phyloP scores from a whole-genome alignment of 352 stramenopile genomes.

The Peronospora belbahrii region DNA sequence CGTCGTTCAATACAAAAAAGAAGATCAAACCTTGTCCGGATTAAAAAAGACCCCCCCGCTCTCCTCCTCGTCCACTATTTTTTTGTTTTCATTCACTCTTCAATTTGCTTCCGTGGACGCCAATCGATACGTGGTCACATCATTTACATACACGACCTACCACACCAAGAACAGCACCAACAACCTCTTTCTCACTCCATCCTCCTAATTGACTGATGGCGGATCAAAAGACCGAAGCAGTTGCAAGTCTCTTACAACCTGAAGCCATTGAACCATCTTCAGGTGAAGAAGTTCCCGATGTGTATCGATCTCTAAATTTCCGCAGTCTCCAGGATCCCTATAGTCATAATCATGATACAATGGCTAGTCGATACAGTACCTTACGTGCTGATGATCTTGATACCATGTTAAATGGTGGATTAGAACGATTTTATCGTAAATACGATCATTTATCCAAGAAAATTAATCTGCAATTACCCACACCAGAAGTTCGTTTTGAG shows the following conservation, averaged over 20 bases:
- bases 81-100: slow-evolving; percentile 18
- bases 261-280: slow-evolving; percentile 15
- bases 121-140: no score
- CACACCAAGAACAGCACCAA: slow-evolving; percentile 12
- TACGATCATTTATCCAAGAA: slow-evolving; percentile 67
- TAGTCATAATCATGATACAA: slow-evolving; percentile 30
- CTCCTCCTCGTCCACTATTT: no score
- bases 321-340: slow-evolving; percentile 68
- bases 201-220: no score
- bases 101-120: slow-evolving; percentile 25
- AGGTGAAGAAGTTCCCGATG: slow-evolving; percentile 37
- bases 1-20: no score
- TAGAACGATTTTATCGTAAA: slow-evolving; percentile 80
- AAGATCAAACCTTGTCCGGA: no score
- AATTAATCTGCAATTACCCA: slow-evolving; percentile 37
- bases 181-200: no score
- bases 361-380: slow-evolving; percentile 29
- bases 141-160: no score
- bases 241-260: slow-evolving; percentile 20
- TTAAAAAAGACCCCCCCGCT: no score
- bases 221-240: slow-evolving; percentile 14
- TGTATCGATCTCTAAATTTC: slow-evolving; percentile 65
- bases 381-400: slow-evolving; percentile 61
- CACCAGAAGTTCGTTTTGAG: slow-evolving; percentile 62
- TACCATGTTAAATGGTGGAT: slow-evolving; percentile 49